Percentiles rank a stretch among this genome's conserved stretches.
Evolutionary conservation across 306 rosid genomes (phyloP).

Genomic region (Vigna nakashimae): DNA sequence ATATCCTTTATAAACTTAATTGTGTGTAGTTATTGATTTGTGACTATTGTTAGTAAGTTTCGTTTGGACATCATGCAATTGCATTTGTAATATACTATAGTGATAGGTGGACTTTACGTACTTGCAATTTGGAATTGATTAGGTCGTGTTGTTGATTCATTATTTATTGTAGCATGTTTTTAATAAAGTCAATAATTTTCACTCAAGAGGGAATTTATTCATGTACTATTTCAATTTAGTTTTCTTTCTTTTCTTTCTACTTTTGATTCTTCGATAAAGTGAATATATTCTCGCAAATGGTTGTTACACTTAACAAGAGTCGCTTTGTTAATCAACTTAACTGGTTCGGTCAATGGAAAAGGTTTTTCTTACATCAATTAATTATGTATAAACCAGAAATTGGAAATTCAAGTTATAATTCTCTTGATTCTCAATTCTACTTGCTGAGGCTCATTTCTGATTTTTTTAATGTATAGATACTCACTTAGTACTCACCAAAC

Average conservation of each 20-base stretch:
- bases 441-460: too few relatives aligned
- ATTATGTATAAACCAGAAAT: neutral
- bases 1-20: too few relatives aligned
- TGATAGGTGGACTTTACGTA: neutral
- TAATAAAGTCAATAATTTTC: neutral
- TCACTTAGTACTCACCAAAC: too few relatives aligned
- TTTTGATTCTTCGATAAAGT: neutral
- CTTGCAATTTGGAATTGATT: neutral
- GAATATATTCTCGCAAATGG: neutral
- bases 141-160: neutral
- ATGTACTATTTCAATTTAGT: neutral
- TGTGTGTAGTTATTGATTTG: too few relatives aligned
- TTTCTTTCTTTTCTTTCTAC: neutral
- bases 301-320: neutral
- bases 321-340: neutral
- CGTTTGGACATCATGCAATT: neutral
- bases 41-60: neutral
- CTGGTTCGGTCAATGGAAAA: neutral
- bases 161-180: neutral
- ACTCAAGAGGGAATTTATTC: neutral
- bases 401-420: too few relatives aligned
- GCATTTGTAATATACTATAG: neutral
- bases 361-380: neutral
- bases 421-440: too few relatives aligned
- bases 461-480: too few relatives aligned